Base-by-base conservation (phyloP, 2,329 filamentous ascomycete genomes). In the Plenodomus biglobosus region DNA sequence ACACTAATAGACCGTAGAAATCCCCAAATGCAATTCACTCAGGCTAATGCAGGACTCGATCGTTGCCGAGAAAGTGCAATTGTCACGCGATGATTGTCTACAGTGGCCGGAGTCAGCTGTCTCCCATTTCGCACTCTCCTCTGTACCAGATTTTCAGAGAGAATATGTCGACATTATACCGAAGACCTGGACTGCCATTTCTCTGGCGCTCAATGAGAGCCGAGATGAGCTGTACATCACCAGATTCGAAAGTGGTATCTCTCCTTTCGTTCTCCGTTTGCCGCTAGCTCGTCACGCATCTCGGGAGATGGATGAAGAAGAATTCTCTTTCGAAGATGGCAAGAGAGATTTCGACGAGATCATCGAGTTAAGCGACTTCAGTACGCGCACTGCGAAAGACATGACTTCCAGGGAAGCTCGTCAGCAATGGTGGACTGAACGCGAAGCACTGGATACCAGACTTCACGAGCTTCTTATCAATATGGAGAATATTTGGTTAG, bases 401-500 rank as follows among this genome's bases (percentile, higher is more conserved):
- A 86, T 91, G 69, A 85, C 80, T 8, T 81, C 83, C 39, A 90
- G 87, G 68, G 86, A 85, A 30, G 85, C 87, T 21, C 91, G 90
- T 68, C 83, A 83, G 34, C 85, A 85, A 39, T 99, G 94, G 94
- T 99, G 94, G 92, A 82, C 82, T 3, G 87, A 92, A 65, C 84
- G 95, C 13, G 87, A 94, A 70, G 81, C 81, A 2, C 78, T 99
- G 15, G 94, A 99, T 65, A 75, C 76, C 24, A 85, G 90, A 8
- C 78, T 99, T 19, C 85, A 84, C 53, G 85, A 88, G 42, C 80
- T 99, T 8, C 78, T 99, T 1, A 79, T 85, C 44, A 95, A 90
- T 50, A 87, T 99, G 34, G 92, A 99, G 71, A 87, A 88, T 52
- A 85, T 94, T 18, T 99, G 94, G 94, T 82, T 99, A 4, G 92